phyloP scores from a whole-genome alignment of 805 yeast genomes.

The Kuraishia ogatae region DNA sequence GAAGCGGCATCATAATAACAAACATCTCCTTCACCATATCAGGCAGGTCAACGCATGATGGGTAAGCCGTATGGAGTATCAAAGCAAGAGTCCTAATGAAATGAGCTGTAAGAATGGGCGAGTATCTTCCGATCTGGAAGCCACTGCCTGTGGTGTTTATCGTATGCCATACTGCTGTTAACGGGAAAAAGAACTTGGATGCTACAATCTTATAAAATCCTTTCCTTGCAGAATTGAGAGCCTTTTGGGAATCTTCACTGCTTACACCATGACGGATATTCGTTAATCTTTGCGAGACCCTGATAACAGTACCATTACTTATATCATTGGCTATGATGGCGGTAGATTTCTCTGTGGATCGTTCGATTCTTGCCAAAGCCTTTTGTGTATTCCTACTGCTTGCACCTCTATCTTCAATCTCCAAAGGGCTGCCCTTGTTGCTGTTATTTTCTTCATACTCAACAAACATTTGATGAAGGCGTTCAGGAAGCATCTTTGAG shows the following conservation, averaged over 20 bases:
- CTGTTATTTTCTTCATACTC: constrained; percentile 5
- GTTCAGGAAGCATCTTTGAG: constrained; percentile 35
- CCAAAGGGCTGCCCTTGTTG: background rate
- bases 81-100: constrained; percentile 50
- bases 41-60: constrained; percentile 36
- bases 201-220: constrained; percentile 36
- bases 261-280: constrained; percentile 1
- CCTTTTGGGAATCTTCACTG: background rate
- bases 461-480: constrained; percentile 34
- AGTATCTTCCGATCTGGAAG: constrained; percentile 41
- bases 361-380: too few species aligned
- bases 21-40: constrained; percentile 54
- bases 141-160: constrained; percentile 30
- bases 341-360: background rate
- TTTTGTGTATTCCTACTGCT: too few species aligned
- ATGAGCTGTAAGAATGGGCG: constrained; percentile 47
- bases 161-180: constrained; percentile 37
- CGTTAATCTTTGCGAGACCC: constrained; percentile 30
- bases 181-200: constrained; percentile 41
- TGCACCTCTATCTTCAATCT: constrained; percentile 1
- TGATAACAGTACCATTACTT: constrained; percentile 30
- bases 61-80: constrained; percentile 50
- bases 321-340: constrained; percentile 5
- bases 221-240: constrained; percentile 10
- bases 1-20: constrained; percentile 14